Evolutionary conservation across 2,329 filamentous ascomycete species (phyloP).

Genomic region (Stagonosporopsis chrysanthemi): DNA sequence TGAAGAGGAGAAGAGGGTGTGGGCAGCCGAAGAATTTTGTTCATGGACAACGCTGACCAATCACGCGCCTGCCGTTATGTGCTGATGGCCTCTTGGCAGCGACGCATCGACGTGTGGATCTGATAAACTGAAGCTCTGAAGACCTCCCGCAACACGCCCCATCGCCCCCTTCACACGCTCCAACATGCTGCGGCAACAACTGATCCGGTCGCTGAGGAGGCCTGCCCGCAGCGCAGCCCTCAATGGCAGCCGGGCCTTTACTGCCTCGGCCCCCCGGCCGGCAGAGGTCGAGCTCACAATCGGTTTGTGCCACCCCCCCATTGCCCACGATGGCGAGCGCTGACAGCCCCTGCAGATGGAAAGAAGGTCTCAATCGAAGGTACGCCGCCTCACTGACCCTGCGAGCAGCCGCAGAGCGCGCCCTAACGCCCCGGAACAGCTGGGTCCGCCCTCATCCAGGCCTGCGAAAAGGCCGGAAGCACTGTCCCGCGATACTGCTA

Average conservation of each 20-base stretch:
- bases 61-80: slow-evolving; percentile 32
- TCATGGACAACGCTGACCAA: slow-evolving; percentile 38
- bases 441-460: slow-evolving; percentile 96
- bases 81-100: slow-evolving; percentile 19
- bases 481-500: slow-evolving; percentile 98
- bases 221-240: slow-evolving; percentile 60
- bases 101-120: slow-evolving; percentile 1
- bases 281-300: slow-evolving; percentile 97
- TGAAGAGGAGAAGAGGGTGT: slow-evolving; percentile 47
- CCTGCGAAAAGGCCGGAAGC: slow-evolving; percentile 95
- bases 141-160: slow-evolving; percentile 32
- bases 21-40: slow-evolving; percentile 37
- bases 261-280: slow-evolving; percentile 76
- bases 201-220: slow-evolving; percentile 68
- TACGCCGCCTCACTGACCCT: slow-evolving; percentile 53
- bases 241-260: slow-evolving; percentile 78
- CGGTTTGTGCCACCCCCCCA: slow-evolving; percentile 65
- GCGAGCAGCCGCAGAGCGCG: slow-evolving; percentile 24
- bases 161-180: slow-evolving; percentile 41
- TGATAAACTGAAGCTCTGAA: slow-evolving; percentile 20
- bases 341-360: slow-evolving; percentile 71
- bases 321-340: slow-evolving; percentile 30
- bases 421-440: slow-evolving; percentile 63
- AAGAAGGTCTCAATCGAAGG: slow-evolving; percentile 99
- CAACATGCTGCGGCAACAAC: slow-evolving; percentile 69